These are phyloP conservation scores for Leccinum pachyderme DNA, from an alignment of 1,284 basidiomycete species.

Conservation along the genomic window DNA sequence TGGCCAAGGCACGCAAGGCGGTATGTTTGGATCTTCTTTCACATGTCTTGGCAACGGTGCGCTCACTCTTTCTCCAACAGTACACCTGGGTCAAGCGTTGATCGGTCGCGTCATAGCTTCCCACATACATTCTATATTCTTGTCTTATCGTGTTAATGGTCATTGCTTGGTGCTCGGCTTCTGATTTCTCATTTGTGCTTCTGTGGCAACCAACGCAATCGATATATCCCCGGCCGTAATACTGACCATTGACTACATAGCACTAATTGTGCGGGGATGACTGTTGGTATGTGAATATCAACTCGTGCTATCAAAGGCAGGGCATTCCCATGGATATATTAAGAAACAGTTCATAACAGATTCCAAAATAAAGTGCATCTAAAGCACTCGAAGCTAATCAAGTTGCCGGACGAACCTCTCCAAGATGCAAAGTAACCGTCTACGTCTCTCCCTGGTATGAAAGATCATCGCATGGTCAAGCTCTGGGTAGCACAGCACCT, in stretches of 20 bases:
- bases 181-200: not conserved
- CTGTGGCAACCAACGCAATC: not conserved
- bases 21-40: slow-evolving; percentile 47
- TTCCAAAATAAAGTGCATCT: too few relatives aligned
- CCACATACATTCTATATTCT: slow-evolving; percentile 5
- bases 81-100: slow-evolving; percentile 96
- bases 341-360: too few relatives aligned
- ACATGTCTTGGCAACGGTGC: not conserved
- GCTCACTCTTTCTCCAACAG: slow-evolving; percentile 38
- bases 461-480: slow-evolving; percentile 61
- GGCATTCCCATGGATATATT: not conserved
- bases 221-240: not conserved
- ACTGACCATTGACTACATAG: too few relatives aligned
- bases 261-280: not conserved
- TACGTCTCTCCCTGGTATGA: slow-evolving; percentile 39
- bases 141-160: slow-evolving; percentile 2
- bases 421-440: slow-evolving; percentile 42
- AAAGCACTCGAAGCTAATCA: not conserved
- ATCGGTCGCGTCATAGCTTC: slow-evolving; percentile 12
- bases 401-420: slow-evolving; percentile 31
- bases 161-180: not conserved
- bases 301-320: not conserved
- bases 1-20: slow-evolving; percentile 88
- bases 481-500: slow-evolving; percentile 51
- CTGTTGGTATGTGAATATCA: not conserved